phyloP scores from a whole-genome alignment of 169 alveolate species.

The Plasmodium billcollinsi region DNA sequence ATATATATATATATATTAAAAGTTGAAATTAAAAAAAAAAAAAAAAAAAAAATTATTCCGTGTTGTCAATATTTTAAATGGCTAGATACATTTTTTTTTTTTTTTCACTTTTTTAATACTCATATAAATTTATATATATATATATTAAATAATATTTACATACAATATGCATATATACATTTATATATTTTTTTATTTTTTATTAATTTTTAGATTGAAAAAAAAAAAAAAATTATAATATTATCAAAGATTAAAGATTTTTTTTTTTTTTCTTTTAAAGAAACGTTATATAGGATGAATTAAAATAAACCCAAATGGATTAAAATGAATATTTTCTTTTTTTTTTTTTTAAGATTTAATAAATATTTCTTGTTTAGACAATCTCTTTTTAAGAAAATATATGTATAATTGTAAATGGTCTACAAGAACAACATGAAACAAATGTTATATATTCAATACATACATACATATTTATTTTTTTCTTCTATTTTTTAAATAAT shows the following conservation, averaged over 20 bases:
- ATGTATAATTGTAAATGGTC: too few relatives aligned
- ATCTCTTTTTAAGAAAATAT: too few relatives aligned
- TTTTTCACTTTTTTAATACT: constrained; percentile 1
- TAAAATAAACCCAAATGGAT: constrained; percentile 11
- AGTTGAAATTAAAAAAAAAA: not conserved
- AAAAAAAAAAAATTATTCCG: not conserved
- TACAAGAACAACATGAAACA: too few relatives aligned
- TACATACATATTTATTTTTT: too few relatives aligned
- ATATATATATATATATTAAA: constrained; percentile 1
- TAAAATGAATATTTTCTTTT: not conserved
- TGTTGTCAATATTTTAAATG: constrained; percentile 6
- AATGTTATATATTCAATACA: too few relatives aligned
- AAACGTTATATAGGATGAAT: constrained; percentile 6
- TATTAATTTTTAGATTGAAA: constrained; percentile 56
- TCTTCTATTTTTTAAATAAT: too few relatives aligned
- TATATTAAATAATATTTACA: not conserved
- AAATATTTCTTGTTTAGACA: too few relatives aligned
- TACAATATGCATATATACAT: not conserved
- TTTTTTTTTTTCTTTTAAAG: constrained; percentile 3
- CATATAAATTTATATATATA: not conserved
- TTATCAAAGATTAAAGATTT: constrained; percentile 32
- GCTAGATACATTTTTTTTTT: not conserved
- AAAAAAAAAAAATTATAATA: constrained; percentile 21
- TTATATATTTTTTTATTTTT: constrained; percentile 1
- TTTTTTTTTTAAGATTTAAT: not conserved